phyloP scores from a whole-genome alignment of 345 rosid genomes.

The Gossypium australe region DNA sequence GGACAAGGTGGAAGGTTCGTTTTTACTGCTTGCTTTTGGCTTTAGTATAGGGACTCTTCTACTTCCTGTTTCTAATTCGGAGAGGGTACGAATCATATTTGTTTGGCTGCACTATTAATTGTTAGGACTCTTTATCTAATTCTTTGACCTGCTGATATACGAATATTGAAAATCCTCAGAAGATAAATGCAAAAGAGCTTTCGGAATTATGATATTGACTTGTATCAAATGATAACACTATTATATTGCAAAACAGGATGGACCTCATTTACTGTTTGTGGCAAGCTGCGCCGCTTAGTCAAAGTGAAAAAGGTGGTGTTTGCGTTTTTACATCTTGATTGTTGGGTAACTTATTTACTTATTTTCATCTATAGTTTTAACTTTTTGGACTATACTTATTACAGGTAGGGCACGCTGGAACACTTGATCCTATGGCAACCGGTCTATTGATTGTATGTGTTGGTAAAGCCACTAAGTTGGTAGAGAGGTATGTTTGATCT shows the following conservation, averaged over 20 bases:
- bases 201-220: background rate
- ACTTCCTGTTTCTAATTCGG: conserved; percentile 4
- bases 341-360: background rate
- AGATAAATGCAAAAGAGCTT: background rate
- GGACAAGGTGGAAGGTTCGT: background rate
- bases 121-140: conserved; percentile 9
- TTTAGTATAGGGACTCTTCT: background rate
- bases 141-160: background rate
- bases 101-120: background rate
- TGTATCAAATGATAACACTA: conserved; percentile 10
- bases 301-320: conserved; percentile 78
- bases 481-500: conserved; percentile 51
- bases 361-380: background rate
- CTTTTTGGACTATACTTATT: conserved; percentile 13
- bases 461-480: conserved; percentile 90
- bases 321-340: background rate
- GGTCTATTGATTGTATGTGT: conserved; percentile 87
- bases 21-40: background rate
- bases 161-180: background rate
- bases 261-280: conserved; percentile 98
- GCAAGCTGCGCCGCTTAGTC: conserved; percentile 84
- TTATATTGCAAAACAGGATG: conserved; percentile 49
- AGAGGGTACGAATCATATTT: background rate
- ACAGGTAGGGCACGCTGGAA: conserved; percentile 98
- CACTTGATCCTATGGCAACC: conserved; percentile 99